Base-by-base conservation (phyloP, 805 yeast species). In the Ogataea sp. region DNA sequence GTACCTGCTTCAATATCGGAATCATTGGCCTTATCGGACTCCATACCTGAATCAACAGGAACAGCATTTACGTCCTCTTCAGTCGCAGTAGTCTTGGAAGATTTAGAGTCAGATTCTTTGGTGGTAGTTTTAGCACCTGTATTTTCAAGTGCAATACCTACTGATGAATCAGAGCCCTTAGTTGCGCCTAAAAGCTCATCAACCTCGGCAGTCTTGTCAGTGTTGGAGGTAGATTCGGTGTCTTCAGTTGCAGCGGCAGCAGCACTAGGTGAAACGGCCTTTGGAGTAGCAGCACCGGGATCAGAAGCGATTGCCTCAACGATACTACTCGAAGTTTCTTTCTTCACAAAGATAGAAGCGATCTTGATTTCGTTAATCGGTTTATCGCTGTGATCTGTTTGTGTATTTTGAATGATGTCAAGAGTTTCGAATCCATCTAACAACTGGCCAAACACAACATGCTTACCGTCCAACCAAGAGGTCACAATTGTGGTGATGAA, bases 391-490 rank as follows among this genome's bases (percentile, higher is more conserved):
- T 40, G 40, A 36, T 58, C 58, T 4, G 80, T 73, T 45, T 75
- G 62, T 38, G 75, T 74, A 38, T 65, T 62, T 56, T 83, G 88
- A 44, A 86, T 68, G 46, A 68, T 56, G 31, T 73, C 71, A 32
- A 85, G 69, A 6, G 81, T 71, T 18, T 80, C 82, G 42, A 73
- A 61, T 5, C 93, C 93, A 29, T 75, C 78, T 13, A 73, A 53
- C 35, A 84, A 79, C 61, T 83, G 87, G 35, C 93, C 94, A 55
- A 84, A 83, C 2, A 80, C 89, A 48, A 83, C 90, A 59, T 82
- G 82, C 7, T 61, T 58, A 18, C 78, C 79, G 58, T 81, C 74
- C 48, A 80, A 67, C 69, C 73, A 70, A 36, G 66, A 55, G 3
- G 57, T 49, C 18, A 75, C 70, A 13, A 62, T 53, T 2, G 83